Evolutionary conservation across 768 basidiomycete genomes (phyloP).

Genomic region (Pulveroboletus frians): DNA sequence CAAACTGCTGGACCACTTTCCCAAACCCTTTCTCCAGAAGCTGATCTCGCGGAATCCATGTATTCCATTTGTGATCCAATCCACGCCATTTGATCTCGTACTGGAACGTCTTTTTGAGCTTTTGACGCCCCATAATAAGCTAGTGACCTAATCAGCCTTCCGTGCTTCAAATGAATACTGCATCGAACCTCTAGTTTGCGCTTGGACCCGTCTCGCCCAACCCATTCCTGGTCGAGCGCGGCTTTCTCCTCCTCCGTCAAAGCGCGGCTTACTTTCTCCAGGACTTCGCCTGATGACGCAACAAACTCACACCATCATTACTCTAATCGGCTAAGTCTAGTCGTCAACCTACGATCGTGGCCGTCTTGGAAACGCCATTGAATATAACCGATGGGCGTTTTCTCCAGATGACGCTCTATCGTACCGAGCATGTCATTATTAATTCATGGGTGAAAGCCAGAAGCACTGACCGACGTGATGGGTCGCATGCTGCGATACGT

Average conservation of each 20-base stretch:
- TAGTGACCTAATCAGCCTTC: conserved; percentile 28
- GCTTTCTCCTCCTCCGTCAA: conserved; percentile 82
- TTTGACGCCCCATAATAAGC: conserved; percentile 92
- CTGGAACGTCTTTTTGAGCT: conserved; percentile 91
- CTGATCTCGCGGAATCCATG: conserved; percentile 87
- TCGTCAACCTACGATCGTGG: conserved; percentile 71
- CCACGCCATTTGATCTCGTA: conserved; percentile 90
- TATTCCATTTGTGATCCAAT: conserved; percentile 81
- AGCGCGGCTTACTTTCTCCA: conserved; percentile 89
- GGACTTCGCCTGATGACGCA: conserved; percentile 60
- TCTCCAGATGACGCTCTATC: conserved; percentile 86
- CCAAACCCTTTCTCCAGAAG: conserved; percentile 81
- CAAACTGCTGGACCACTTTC: conserved; percentile 90
- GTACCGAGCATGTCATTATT: conserved; percentile 28
- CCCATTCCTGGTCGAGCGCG: conserved; percentile 78
- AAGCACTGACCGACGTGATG: conserved; percentile 75
- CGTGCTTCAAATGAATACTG: conserved; percentile 7
- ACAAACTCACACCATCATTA: conserved; percentile 7
- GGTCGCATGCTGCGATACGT: conserved; percentile 97
- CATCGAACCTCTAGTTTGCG: conserved; percentile 79
- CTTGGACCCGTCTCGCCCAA: conserved; percentile 85
- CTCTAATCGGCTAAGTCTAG: conserved; percentile 6
- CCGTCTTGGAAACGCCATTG: conserved; percentile 99
- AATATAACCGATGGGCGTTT: conserved; percentile 94
- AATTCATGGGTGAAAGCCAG: conserved; percentile 16